These are phyloP conservation scores for Populus hybrid DNA, from an alignment of 441 rosid genomes.

Conservation along the genomic window DNA sequence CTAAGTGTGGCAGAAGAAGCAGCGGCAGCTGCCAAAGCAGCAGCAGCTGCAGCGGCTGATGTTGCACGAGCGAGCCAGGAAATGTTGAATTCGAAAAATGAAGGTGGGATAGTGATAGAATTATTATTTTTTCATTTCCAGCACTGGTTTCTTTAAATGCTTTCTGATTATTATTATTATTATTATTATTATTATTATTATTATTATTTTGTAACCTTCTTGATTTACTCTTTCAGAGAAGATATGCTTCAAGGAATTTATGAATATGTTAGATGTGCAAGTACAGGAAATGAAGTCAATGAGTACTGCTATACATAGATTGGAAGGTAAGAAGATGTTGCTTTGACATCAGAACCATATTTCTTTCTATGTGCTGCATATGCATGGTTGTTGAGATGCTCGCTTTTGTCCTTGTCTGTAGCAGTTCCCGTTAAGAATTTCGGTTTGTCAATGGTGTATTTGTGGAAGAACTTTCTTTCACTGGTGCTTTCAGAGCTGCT, in stretches of 20 bases:
- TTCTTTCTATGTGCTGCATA: not conserved
- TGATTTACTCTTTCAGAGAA: conserved; percentile 41
- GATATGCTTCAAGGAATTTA: conserved; percentile 43
- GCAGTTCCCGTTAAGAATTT: not conserved
- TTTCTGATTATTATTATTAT: not conserved
- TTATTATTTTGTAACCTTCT: not conserved
- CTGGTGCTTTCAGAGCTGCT: not conserved
- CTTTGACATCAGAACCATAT: conserved; percentile 12
- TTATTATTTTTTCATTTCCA: not conserved
- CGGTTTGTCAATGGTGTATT: not conserved
- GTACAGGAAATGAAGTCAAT: conserved; percentile 69
- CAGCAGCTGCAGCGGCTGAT: conserved; percentile 87
- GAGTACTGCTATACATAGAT: conserved; percentile 46
- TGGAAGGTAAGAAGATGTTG: conserved; percentile 56
- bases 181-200: not conserved
- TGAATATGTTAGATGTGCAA: conserved; percentile 53
- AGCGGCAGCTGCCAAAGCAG: conserved; percentile 90
- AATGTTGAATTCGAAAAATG: conserved; percentile 59
- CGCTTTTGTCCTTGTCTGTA: not conserved
- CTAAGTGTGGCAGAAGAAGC: conserved; percentile 92
- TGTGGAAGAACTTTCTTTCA: not conserved
- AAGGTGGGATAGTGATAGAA: conserved; percentile 42
- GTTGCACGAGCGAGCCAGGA: conserved; percentile 90
- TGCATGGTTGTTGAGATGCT: conserved; percentile 11
- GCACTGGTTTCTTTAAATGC: not conserved